phyloP scores from a whole-genome alignment of 2,329 filamentous ascomycete species.

The Amphichorda felina region DNA sequence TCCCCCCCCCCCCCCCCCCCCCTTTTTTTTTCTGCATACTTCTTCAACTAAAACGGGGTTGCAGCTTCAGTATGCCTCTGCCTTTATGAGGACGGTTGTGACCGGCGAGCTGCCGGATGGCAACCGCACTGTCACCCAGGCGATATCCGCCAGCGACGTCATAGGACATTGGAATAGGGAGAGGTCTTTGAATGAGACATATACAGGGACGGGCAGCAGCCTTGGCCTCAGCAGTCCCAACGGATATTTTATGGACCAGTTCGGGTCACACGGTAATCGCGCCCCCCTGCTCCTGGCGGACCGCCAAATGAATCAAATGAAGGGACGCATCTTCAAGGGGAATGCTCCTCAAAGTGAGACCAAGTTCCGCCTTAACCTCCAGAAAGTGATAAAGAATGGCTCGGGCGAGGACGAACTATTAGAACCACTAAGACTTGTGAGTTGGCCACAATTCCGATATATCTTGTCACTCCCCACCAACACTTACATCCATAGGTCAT shows the following conservation, averaged over 20 bases:
- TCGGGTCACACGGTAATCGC: conserved; percentile 1
- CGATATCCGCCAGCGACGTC: neutral
- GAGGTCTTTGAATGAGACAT: neutral
- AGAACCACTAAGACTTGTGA: neutral
- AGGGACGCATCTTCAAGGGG: neutral
- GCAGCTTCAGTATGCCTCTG: neutral
- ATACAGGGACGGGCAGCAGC: neutral
- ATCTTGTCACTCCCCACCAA: neutral
- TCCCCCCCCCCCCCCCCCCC: neutral
- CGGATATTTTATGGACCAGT: conserved; percentile 2
- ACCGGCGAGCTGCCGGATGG: neutral
- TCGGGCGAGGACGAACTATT: neutral
- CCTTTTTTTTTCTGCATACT: neutral
- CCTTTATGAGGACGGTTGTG: neutral
- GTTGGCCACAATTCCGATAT: neutral
- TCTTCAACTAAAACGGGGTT: neutral
- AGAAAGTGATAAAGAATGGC: neutral
- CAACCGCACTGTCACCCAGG: neutral
- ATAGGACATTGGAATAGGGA: neutral
- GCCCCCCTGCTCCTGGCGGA: neutral
- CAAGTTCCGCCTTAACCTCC: neutral
- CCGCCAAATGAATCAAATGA: conserved; percentile 1
- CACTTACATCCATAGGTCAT: neutral
- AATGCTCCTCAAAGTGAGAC: neutral
- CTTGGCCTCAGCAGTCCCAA: neutral